Evolutionary conservation across 202 grass and related monocot species (phyloP).

Genomic region (Panicum virgatum): DNA sequence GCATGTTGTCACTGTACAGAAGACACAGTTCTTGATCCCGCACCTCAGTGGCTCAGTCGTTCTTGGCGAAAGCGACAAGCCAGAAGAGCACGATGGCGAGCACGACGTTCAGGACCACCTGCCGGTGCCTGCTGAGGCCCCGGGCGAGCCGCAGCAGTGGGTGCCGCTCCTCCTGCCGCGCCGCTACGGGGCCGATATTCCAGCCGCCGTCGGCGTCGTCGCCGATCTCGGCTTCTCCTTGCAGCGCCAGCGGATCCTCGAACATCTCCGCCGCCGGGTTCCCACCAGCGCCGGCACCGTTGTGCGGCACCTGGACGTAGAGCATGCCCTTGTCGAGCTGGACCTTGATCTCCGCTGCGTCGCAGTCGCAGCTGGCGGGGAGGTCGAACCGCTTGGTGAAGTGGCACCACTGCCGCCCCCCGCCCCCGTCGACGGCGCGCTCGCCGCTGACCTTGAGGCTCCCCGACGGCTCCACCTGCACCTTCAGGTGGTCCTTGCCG

Average conservation of each 20-base stretch:
- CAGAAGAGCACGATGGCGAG: slow-evolving; percentile 46
- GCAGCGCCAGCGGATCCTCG: slow-evolving; percentile 6
- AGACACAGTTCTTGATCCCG: background rate
- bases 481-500: slow-evolving; percentile 70
- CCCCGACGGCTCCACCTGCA: slow-evolving; percentile 51
- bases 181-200: too few species aligned
- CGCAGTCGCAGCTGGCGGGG: slow-evolving; percentile 24
- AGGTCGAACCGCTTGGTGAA: slow-evolving; percentile 62
- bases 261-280: background rate
- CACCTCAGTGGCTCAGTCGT: slow-evolving; percentile 13
- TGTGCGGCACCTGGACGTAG: slow-evolving; percentile 47
- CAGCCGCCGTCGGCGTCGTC: too few species aligned
- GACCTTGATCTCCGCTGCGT: slow-evolving; percentile 50
- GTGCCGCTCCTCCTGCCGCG: background rate
- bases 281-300: background rate
- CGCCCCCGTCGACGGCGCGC: slow-evolving; percentile 30
- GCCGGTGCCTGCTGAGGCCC: slow-evolving; percentile 40
- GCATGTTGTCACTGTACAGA: background rate
- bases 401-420: slow-evolving; percentile 35
- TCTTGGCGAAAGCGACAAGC: slow-evolving; percentile 47
- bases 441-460: slow-evolving; percentile 61
- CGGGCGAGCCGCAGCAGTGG: slow-evolving; percentile 18
- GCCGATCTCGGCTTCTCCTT: background rate
- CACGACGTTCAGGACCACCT: slow-evolving; percentile 52
- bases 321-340: slow-evolving; percentile 53